These are phyloP conservation scores for Apium graveolens DNA, from an alignment of 129 eudicot species.

Conservation along the genomic window DNA sequence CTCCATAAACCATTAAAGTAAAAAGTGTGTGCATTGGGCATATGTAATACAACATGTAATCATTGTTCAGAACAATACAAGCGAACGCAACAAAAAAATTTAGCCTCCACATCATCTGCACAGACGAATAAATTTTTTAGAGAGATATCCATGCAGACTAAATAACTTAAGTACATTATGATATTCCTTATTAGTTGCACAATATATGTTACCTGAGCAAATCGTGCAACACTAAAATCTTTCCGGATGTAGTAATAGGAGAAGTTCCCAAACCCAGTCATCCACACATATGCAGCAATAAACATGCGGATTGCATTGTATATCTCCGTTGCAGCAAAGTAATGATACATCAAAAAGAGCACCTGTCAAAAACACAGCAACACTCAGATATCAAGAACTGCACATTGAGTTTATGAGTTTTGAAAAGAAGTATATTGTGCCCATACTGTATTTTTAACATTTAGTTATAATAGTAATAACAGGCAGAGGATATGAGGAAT, in stretches of 20 bases:
- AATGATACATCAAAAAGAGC: slow-evolving; percentile 82
- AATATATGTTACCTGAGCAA: slow-evolving; percentile 58
- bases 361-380: slow-evolving; percentile 38
- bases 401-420: background rate
- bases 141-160: slow-evolving; percentile 2
- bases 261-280: slow-evolving; percentile 98
- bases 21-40: slow-evolving; percentile 98
- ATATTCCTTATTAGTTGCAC: background rate
- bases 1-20: slow-evolving; percentile 90
- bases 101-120: slow-evolving; percentile 99
- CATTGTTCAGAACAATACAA: slow-evolving; percentile 82
- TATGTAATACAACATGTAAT: slow-evolving; percentile 82
- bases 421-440: background rate
- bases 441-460: background rate
- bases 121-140: slow-evolving; percentile 17
- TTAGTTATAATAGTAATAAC: background rate
- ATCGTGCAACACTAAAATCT: slow-evolving; percentile 76
- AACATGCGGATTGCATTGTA: slow-evolving; percentile 92
- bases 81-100: slow-evolving; percentile 85
- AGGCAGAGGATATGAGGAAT: background rate
- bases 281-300: slow-evolving; percentile 96
- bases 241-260: slow-evolving; percentile 84
- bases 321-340: slow-evolving; percentile 89
- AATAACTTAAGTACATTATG: slow-evolving; percentile 2
- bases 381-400: background rate